Conservation (phyloP, 2,329 filamentous ascomycete species). For the Ilyonectria robusta region DNA sequence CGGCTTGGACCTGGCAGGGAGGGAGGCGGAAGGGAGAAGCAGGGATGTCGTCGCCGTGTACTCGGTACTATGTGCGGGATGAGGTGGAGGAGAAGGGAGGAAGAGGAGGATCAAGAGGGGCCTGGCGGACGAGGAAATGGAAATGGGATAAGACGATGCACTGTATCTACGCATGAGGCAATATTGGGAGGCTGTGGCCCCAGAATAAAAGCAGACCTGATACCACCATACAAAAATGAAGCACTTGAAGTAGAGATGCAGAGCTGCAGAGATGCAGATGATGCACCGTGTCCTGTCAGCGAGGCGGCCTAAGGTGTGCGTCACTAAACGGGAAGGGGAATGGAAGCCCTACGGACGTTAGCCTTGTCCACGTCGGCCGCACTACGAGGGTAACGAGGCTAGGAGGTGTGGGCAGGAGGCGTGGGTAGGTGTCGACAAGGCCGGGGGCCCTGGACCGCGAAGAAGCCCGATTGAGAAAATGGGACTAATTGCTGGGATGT, state of each 20-base stretch:
- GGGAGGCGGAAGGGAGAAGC: conserved; percentile 19
- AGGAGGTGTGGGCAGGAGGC: conserved; percentile 16
- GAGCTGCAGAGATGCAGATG: background rate
- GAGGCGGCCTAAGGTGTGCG: conserved; percentile 15
- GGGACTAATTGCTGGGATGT: conserved; percentile 20
- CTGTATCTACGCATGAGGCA: conserved; percentile 19
- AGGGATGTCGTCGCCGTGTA: conserved; percentile 23
- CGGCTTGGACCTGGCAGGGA: conserved; percentile 33
- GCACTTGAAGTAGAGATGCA: background rate
- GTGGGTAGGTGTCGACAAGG: conserved; percentile 18
- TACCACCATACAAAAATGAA: conserved; percentile 20
- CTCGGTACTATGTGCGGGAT: background rate
- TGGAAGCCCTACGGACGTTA: conserved; percentile 29
- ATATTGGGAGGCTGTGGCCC: background rate
- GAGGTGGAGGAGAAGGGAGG: conserved; percentile 1
- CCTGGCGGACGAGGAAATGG: background rate
- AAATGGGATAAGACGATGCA: conserved; percentile 3
- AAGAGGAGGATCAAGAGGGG: background rate
- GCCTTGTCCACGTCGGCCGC: conserved; percentile 24
- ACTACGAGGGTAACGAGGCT: conserved; percentile 8
- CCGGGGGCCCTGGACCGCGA: conserved; percentile 14
- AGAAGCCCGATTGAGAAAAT: conserved; percentile 19
- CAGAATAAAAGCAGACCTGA: conserved; percentile 18
- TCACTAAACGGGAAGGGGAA: conserved; percentile 27
- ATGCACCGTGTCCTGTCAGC: conserved; percentile 13